These are phyloP conservation scores for Cercospora sp. DNA, from an alignment of 2,329 filamentous ascomycete species.

Conservation along the genomic window DNA sequence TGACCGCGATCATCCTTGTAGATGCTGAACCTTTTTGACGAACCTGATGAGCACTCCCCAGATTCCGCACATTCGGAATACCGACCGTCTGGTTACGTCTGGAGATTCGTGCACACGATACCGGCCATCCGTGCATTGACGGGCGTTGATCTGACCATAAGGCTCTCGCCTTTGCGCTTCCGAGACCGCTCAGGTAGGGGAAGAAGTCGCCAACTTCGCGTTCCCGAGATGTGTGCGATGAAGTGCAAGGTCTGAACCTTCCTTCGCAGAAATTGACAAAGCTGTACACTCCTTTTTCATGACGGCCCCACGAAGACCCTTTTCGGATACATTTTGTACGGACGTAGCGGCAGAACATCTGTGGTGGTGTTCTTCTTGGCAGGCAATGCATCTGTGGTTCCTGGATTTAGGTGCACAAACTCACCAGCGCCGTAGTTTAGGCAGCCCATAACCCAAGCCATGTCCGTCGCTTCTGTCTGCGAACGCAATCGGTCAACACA, in stretches of 20 bases:
- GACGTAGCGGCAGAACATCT: background rate
- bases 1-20: background rate
- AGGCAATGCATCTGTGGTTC: background rate
- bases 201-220: background rate
- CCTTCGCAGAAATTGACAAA: background rate
- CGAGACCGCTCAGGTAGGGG: background rate
- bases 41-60: background rate
- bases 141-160: background rate
- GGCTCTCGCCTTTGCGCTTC: background rate
- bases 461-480: background rate
- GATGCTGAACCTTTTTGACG: background rate
- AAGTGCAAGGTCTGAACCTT: background rate
- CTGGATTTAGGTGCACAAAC: background rate
- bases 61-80: background rate
- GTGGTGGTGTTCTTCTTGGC: background rate
- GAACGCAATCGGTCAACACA: background rate
- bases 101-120: background rate
- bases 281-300: background rate
- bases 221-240: background rate
- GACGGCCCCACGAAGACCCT: background rate
- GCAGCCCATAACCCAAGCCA: slow-evolving; percentile 4
- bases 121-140: background rate
- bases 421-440: slow-evolving; percentile 3
- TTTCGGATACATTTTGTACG: background rate
- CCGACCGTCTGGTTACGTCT: background rate